Evolutionary conservation across 805 yeast species (phyloP).

Genomic region (Monosporozyma servazzii): DNA sequence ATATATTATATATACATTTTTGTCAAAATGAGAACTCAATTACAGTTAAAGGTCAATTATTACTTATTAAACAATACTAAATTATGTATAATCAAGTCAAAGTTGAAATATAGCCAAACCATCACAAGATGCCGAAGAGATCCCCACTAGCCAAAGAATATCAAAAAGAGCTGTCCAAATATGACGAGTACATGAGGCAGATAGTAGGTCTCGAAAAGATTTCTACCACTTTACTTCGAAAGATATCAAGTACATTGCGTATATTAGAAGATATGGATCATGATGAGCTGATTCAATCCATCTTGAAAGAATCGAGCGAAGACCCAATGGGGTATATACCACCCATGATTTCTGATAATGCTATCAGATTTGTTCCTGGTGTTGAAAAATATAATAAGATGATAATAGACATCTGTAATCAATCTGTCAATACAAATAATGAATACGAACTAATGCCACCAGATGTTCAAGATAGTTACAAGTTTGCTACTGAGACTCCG

Average conservation of each 20-base stretch:
- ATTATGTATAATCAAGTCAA: neutral
- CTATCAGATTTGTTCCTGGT: conserved; percentile 16
- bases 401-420: conserved; percentile 4
- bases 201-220: conserved; percentile 23
- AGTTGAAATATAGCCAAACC: neutral
- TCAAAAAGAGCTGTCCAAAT: conserved; percentile 14
- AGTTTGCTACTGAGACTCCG: conserved; percentile 22
- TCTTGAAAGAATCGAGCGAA: neutral
- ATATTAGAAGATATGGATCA: conserved; percentile 11
- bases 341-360: conserved; percentile 13
- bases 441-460: conserved; percentile 13
- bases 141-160: conserved; percentile 6
- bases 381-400: conserved; percentile 24
- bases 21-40: no score
- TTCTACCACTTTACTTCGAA: conserved; percentile 26
- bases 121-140: neutral
- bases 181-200: conserved; percentile 27
- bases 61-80: no score
- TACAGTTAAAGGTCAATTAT: no score
- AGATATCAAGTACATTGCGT: conserved; percentile 20
- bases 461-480: conserved; percentile 21
- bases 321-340: neutral
- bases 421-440: neutral
- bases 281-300: neutral
- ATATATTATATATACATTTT: no score